Conservation (phyloP, 495 filamentous ascomycete species). For the Penicillium manginii region DNA sequence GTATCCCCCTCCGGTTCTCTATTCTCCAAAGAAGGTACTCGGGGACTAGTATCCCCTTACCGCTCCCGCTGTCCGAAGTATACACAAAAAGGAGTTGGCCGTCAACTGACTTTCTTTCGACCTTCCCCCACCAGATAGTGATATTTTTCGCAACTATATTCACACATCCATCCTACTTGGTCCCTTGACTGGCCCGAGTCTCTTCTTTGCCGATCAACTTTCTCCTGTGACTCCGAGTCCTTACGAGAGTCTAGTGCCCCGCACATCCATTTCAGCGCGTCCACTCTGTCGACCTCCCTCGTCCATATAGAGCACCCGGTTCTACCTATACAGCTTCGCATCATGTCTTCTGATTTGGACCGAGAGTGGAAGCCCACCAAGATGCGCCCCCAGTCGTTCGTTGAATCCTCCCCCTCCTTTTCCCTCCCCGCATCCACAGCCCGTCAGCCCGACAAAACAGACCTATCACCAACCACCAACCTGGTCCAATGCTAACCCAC, state of each 20-base stretch:
- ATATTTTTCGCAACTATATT: neutral
- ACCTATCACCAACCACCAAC: neutral
- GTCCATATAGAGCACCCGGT: neutral
- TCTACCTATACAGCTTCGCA: neutral
- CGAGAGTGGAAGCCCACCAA: conserved; percentile 80
- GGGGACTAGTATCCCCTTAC: neutral
- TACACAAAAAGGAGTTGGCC: conserved; percentile 1
- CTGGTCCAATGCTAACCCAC: neutral
- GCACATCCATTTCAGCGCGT: conserved; percentile 8
- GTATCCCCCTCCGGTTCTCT: neutral
- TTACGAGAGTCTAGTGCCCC: conserved; percentile 15
- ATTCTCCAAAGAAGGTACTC: neutral
- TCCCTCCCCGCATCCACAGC: neutral
- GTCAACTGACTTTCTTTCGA: neutral
- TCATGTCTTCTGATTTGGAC: conserved; percentile 60
- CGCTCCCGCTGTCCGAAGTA: conserved; percentile 12
- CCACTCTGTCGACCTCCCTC: too few relatives aligned
- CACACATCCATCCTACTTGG: conserved; percentile 5
- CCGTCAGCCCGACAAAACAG: neutral
- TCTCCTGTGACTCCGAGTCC: neutral
- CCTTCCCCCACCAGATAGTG: neutral
- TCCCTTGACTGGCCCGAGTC: neutral
- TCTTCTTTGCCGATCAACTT: conserved; percentile 6
- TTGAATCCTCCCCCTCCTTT: conserved; percentile 17
- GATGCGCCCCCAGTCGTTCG: conserved; percentile 81